These are phyloP conservation scores for Ascodesmis nigricans DNA, from an alignment of 495 filamentous ascomycete species.

Conservation along the genomic window DNA sequence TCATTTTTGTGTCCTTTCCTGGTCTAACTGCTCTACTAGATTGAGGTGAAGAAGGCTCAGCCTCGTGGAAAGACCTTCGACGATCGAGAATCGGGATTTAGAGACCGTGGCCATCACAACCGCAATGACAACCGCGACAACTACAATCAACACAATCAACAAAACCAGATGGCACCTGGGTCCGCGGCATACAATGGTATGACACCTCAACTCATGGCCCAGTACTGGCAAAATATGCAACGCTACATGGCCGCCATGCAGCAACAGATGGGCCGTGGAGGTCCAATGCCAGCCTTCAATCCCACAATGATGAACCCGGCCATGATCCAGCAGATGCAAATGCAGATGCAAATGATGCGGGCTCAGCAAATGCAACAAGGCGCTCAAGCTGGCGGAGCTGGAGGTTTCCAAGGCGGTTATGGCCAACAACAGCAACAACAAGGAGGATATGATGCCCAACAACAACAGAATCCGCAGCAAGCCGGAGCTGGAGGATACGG, in stretches of 20 bases:
- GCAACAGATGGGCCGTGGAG: slow-evolving; percentile 34
- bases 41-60: slow-evolving; percentile 96
- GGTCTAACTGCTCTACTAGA: slow-evolving; percentile 22
- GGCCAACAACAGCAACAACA: slow-evolving; percentile 50
- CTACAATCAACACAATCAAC: slow-evolving; percentile 23
- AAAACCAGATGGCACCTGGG: slow-evolving; percentile 24
- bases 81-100: slow-evolving; percentile 50
- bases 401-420: slow-evolving; percentile 10
- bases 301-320: slow-evolving; percentile 45
- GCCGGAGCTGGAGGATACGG: too few species aligned
- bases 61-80: slow-evolving; percentile 64
- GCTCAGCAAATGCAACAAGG: slow-evolving; percentile 59
- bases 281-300: slow-evolving; percentile 33
- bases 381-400: slow-evolving; percentile 8
- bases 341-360: slow-evolving; percentile 30
- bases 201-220: slow-evolving; percentile 91
- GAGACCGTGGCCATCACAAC: slow-evolving; percentile 29
- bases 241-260: slow-evolving; percentile 77
- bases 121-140: slow-evolving; percentile 27
- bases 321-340: slow-evolving; percentile 52
- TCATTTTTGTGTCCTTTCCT: background rate
- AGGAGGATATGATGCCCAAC: too few species aligned
- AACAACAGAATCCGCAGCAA: slow-evolving; percentile 28
- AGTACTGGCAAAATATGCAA: slow-evolving; percentile 94
- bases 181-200: slow-evolving; percentile 32